Evolutionary conservation across 2,329 filamentous ascomycete species (phyloP), one percentile per base, ranked within the genome.

Genomic region (Botrytis medusae): DNA sequence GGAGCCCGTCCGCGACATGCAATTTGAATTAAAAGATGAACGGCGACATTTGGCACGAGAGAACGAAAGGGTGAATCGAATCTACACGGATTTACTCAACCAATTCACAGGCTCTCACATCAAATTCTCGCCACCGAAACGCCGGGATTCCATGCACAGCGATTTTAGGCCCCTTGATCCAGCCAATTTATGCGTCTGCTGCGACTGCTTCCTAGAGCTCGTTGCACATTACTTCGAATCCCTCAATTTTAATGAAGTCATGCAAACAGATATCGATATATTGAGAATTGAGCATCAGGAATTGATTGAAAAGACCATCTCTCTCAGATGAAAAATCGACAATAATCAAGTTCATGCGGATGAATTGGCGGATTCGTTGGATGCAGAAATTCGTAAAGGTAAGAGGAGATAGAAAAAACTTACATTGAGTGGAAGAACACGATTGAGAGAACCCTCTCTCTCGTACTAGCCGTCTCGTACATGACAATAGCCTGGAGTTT

Each of bases 141-240:
- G 20, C 2, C 34, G 32, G 18, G 3, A 16, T 10, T 2, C 2
- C 7, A 10, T 34, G 2, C 16, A 8, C 0, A 20, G n/a, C 8
- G 54, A 59, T 20, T 18, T 1, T 59, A 16, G 16, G 16, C 0
- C 29, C 54, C 9, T 59, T 20, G 6, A 32, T 32, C n/a, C 16
- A 18, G 9, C 1, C 16, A 18, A 32, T 3, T 4, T 10, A 59
- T 60, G 29, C n/a, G 32, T 60, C 10, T 60, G 57, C 57, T 60
- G 57, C 32, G 2, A 14, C 22, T 60, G 57, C 5, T 60, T 60
- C 10, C 32, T 25, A 14, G 57, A 60, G 14, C 22, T 14, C 46
- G 22, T 48, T 48, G 46, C 46, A 48, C 1, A 22, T 25, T 60
- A 20, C 29, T 9, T 60, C 32, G 18, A 60, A 22, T 2, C 1